These are phyloP conservation scores for Eruca vesicaria DNA, from an alignment of 441 rosid genomes.

Conservation along the genomic window DNA sequence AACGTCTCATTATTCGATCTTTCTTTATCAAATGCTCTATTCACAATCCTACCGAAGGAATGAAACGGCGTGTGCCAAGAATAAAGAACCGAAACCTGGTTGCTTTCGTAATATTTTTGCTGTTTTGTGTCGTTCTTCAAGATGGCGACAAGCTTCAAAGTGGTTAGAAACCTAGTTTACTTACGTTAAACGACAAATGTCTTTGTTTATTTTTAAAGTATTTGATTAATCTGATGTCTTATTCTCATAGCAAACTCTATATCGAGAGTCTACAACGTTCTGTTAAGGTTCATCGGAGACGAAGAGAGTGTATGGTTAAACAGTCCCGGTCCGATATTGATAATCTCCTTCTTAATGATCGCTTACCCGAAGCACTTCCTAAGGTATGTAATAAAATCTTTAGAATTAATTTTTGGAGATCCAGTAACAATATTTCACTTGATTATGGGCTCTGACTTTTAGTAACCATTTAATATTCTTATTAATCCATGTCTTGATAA, in stretches of 20 bases:
- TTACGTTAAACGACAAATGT: not conserved
- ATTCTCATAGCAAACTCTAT: conserved; percentile 33
- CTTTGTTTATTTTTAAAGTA: not conserved
- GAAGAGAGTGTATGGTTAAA: conserved; percentile 35
- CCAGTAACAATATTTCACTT: not conserved
- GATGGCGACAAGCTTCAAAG: conserved; percentile 34
- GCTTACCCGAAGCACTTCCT: conserved; percentile 19
- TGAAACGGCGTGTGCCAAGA: not conserved
- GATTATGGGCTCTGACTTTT: not conserved
- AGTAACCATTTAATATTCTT: not conserved
- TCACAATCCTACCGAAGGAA: not conserved
- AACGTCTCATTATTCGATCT: not conserved
- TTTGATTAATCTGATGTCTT: not conserved
- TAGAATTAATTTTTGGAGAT: not conserved
- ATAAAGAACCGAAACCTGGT: not conserved
- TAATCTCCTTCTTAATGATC: conserved; percentile 23
- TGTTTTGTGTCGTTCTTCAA: not conserved
- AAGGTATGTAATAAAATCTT: conserved; percentile 26
- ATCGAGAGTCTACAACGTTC: conserved; percentile 22
- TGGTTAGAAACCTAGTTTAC: conserved; percentile 27
- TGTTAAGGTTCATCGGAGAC: conserved; percentile 22
- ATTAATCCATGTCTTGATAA: not conserved
- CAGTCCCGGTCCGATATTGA: conserved; percentile 35
- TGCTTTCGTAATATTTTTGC: conserved; percentile 21
- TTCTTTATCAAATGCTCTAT: not conserved